Percentiles rank a stretch among this genome's conserved stretches.
These are phyloP conservation scores for Apium graveolens DNA, from an alignment of 129 eudicot genomes.

Conservation along the genomic window DNA sequence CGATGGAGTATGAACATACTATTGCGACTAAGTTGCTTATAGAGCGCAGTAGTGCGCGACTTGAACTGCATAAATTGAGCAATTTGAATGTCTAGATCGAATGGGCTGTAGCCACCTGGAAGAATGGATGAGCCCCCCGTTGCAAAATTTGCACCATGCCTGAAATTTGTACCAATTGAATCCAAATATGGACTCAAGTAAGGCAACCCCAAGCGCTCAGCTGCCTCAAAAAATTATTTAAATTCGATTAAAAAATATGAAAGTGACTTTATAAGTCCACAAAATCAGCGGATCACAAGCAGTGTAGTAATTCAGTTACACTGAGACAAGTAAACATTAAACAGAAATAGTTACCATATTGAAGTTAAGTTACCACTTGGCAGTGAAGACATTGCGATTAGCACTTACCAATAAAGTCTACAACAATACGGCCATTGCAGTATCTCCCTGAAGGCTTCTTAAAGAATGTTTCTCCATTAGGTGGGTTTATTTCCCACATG, in stretches of 20 bases:
- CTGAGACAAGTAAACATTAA: background rate
- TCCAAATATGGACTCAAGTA: slow-evolving; percentile 28
- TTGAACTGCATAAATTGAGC: slow-evolving; percentile 27
- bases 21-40: slow-evolving; percentile 10
- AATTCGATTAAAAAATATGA: background rate
- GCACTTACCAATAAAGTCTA: slow-evolving; percentile 29
- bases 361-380: background rate
- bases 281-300: background rate
- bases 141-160: slow-evolving; percentile 34
- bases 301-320: background rate
- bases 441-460: slow-evolving; percentile 22
- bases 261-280: background rate
- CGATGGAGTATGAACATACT: background rate
- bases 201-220: slow-evolving; percentile 28
- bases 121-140: slow-evolving; percentile 23
- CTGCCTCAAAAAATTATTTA: slow-evolving; percentile 8
- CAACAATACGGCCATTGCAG: slow-evolving; percentile 30
- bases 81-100: slow-evolving; percentile 23
- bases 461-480: slow-evolving; percentile 30
- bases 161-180: slow-evolving; percentile 24
- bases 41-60: slow-evolving; percentile 16
- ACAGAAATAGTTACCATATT: background rate
- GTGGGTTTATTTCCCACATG: slow-evolving; percentile 6
- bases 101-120: slow-evolving; percentile 27
- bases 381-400: background rate